phyloP scores from a whole-genome alignment of 108 stramenopile genomes.

The Fragilaria radians region DNA sequence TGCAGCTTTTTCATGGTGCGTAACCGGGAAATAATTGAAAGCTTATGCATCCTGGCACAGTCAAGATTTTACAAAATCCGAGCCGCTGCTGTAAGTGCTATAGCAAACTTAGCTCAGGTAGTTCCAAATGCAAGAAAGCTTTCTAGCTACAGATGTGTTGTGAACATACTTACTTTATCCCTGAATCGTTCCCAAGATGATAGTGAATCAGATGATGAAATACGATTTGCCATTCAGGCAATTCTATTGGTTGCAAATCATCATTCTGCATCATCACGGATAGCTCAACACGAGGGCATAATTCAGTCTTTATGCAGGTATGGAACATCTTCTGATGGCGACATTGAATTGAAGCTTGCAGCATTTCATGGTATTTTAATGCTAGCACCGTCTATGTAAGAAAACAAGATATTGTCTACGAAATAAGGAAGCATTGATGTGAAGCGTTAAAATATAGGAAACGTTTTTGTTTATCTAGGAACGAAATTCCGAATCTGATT shows the following conservation, averaged over 20 bases:
- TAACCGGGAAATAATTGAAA: neutral
- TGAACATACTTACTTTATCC: neutral
- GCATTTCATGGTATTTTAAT: constrained; percentile 7
- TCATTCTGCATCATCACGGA: neutral
- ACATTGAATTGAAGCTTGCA: constrained; percentile 5
- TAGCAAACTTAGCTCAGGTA: neutral
- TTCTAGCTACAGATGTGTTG: neutral
- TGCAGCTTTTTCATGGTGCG: neutral
- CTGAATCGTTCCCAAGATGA: neutral
- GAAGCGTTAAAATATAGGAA: too few relatives aligned
- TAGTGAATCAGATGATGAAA: neutral
- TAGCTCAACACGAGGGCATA: constrained; percentile 6
- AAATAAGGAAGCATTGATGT: too few relatives aligned
- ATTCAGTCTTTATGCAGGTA: constrained; percentile 10
- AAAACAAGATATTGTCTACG: constrained; percentile 15
- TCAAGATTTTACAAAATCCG: neutral
- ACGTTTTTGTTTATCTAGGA: too few relatives aligned
- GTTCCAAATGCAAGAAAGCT: neutral
- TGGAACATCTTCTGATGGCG: constrained; percentile 5
- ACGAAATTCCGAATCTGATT: too few relatives aligned
- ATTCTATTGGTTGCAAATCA: neutral
- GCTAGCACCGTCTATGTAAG: constrained; percentile 1
- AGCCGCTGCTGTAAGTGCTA: neutral
- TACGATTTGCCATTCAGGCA: neutral
- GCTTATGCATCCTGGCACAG: neutral